A percentile compares a stretch with the other conserved stretches of the same genome.
These are phyloP conservation scores for Vanilla planifolia DNA, from an alignment of 106 monocot genomes.

Conservation along the genomic window DNA sequence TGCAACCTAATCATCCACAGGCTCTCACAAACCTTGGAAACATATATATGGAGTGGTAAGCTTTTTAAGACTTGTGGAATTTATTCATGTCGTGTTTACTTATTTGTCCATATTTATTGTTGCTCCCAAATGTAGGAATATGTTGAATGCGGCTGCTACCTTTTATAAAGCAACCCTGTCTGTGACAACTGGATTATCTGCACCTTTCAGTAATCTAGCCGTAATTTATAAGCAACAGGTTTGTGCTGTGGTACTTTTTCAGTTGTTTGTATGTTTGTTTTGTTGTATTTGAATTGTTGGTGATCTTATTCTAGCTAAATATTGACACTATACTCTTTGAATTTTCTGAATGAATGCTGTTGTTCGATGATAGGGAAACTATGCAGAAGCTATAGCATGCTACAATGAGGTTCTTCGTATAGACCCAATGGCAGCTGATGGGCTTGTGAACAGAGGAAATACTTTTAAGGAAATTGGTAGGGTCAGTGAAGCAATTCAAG, in stretches of 20 bases:
- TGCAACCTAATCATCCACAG: slow-evolving; percentile 90
- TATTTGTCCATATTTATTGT: neutral
- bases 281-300: neutral
- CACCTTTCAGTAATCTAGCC: slow-evolving; percentile 93
- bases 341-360: slow-evolving; percentile 1
- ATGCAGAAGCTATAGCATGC: slow-evolving; percentile 79
- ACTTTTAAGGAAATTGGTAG: slow-evolving; percentile 94
- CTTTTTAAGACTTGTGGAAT: neutral
- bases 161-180: slow-evolving; percentile 80
- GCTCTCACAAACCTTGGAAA: slow-evolving; percentile 96
- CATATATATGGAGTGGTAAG: slow-evolving; percentile 86
- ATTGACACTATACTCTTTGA: no score
- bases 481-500: slow-evolving; percentile 93
- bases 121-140: slow-evolving; percentile 50
- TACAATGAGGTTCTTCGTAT: slow-evolving; percentile 93
- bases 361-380: slow-evolving; percentile 59
- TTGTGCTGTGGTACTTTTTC: slow-evolving; percentile 2
- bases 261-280: neutral
- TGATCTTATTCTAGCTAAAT: neutral
- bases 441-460: slow-evolving; percentile 86
- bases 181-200: slow-evolving; percentile 83
- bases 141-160: slow-evolving; percentile 60
- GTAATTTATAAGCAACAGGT: slow-evolving; percentile 98
- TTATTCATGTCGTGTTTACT: neutral
- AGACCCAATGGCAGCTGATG: slow-evolving; percentile 93